Evolutionary conservation across 441 rosid genomes (phyloP).

Genomic region (Adansonia madagascariensis): DNA sequence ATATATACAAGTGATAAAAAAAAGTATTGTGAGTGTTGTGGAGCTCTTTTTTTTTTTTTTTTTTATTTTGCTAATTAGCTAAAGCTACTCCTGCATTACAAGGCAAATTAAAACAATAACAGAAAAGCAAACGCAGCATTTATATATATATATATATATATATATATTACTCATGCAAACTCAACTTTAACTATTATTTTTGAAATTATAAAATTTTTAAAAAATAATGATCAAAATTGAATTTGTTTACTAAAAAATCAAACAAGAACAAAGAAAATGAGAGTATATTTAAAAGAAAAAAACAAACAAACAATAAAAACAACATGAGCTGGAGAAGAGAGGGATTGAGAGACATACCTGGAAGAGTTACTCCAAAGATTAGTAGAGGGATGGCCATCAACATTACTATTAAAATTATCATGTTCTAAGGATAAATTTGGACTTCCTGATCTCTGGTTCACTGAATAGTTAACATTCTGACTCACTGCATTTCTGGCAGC

Average conservation of each 20-base stretch:
- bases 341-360: slow-evolving; percentile 32
- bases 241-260: too few species aligned
- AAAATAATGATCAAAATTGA: too few species aligned
- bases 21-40: neutral
- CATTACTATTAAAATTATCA: slow-evolving; percentile 1
- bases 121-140: neutral
- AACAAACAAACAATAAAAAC: neutral
- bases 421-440: slow-evolving; percentile 25
- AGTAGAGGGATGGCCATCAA: slow-evolving; percentile 17
- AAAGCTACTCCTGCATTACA: slow-evolving; percentile 28
- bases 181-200: neutral
- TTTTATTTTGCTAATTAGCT: neutral
- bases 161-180: neutral
- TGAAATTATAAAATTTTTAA: too few species aligned
- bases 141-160: neutral
- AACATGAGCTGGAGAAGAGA: neutral
- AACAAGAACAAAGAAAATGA: too few species aligned
- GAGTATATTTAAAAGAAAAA: too few species aligned
- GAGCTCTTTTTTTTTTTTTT: neutral
- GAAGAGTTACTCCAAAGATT: slow-evolving; percentile 42
- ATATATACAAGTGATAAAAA: neutral
- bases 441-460: neutral
- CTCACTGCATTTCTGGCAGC: slow-evolving; percentile 26
- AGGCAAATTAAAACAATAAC: neutral
- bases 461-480: slow-evolving; percentile 16